Evolutionary conservation across 2,329 filamentous ascomycete species (phyloP), one percentile per base, ranked within the genome.

Genomic region (Clonostachys byssicola): DNA sequence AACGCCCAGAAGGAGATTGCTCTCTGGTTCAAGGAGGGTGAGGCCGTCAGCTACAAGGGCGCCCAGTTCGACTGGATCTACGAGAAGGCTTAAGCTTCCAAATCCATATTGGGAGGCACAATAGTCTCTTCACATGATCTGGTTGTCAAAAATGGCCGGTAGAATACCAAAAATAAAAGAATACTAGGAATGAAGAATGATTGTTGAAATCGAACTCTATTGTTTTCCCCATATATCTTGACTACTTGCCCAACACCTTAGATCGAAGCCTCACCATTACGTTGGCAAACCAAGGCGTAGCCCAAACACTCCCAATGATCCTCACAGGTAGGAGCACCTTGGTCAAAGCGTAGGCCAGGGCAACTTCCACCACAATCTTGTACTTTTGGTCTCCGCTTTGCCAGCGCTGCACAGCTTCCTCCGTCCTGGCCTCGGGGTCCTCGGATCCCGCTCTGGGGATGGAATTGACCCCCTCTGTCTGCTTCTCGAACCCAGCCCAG

Each of bases 1-100:
- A 96, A 84, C 80, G 94, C 94, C 76, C 84, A 97, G 88, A 96
- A 97, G 89, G 94, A 99, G 83, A 99, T 99, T 70, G 87, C 86
- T 65, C 86, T 97, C 70, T 99, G 94, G 94, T 99, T 99, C 88
- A 85, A 88, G 75, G 78, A 88, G 60, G 85, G 83, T 60, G 94
- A 97, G 74, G 70, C 96, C 66, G 74, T 90, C 74, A 80, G 68
- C 75, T 97, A 88, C 84, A 92, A 94, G 83, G 78, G 79, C 60
- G 79, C 88, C 69, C 81, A 89, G 77, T 82, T 88, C 75, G 83
- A 88, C 80, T 97, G 94, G 94, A 80, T 97, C 80, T 97, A 96
- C 81, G 94, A 99, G 88, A 92, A 95, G 81, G 61, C 75, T 54
- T 77, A 75, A 67, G 61, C 44, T 42, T 36, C 43, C 40, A 42